phyloP scores from a whole-genome alignment of 352 stramenopile genomes.

The Globisporangium mamillatum region DNA sequence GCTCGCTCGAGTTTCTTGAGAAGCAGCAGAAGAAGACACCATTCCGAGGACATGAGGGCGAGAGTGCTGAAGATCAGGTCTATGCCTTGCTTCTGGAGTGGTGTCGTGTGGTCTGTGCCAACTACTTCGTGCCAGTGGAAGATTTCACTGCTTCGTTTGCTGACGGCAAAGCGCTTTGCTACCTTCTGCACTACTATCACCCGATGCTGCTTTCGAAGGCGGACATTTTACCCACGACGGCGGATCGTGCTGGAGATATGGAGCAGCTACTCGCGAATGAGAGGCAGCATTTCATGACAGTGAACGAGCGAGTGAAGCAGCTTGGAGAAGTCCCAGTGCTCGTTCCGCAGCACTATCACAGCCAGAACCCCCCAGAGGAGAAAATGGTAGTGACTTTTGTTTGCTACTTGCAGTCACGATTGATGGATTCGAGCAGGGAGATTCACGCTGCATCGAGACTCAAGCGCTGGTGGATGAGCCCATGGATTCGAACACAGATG shows the following conservation, averaged over 20 bases:
- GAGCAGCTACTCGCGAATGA: slow-evolving; percentile 65
- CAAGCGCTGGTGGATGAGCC: slow-evolving; percentile 80
- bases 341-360: slow-evolving; percentile 87
- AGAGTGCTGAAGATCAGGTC: slow-evolving; percentile 44
- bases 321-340: slow-evolving; percentile 91
- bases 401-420: slow-evolving; percentile 91
- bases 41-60: slow-evolving; percentile 22
- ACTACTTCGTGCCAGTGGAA: slow-evolving; percentile 80
- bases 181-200: slow-evolving; percentile 96
- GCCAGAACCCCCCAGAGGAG: slow-evolving; percentile 88
- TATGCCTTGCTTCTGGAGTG: slow-evolving; percentile 87
- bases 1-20: slow-evolving; percentile 61
- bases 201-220: slow-evolving; percentile 82
- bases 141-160: slow-evolving; percentile 94
- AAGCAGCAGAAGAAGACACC: slow-evolving; percentile 29
- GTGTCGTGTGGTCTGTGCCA: slow-evolving; percentile 91
- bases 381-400: slow-evolving; percentile 94
- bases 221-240: slow-evolving; percentile 54
- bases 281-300: slow-evolving; percentile 80
- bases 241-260: slow-evolving; percentile 20
- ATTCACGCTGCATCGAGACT: slow-evolving; percentile 87
- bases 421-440: slow-evolving; percentile 93
- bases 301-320: slow-evolving; percentile 88
- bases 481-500: slow-evolving; percentile 48
- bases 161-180: slow-evolving; percentile 91